These are phyloP conservation scores for Suhomyces emberorum DNA, from an alignment of 805 yeast genomes.

Conservation along the genomic window DNA sequence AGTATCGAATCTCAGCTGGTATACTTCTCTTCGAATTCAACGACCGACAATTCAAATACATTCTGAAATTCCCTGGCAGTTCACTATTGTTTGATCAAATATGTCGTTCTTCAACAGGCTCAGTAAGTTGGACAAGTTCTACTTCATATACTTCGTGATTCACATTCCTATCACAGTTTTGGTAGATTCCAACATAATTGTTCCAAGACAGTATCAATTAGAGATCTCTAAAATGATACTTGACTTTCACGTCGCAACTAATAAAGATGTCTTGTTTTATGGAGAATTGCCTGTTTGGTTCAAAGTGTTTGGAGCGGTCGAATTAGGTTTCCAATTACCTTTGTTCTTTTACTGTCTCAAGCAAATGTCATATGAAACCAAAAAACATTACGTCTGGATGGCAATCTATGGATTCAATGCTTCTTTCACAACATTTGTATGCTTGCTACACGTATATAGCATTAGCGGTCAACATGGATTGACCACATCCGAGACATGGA, in stretches of 20 bases:
- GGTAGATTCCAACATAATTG: slow-evolving; percentile 69
- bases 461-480: slow-evolving; percentile 40
- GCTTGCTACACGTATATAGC: slow-evolving; percentile 50
- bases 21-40: too few relatives aligned
- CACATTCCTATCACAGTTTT: slow-evolving; percentile 76
- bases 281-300: slow-evolving; percentile 69
- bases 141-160: slow-evolving; percentile 49
- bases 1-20: too few relatives aligned
- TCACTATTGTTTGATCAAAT: too few relatives aligned
- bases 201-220: slow-evolving; percentile 51
- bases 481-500: slow-evolving; percentile 30
- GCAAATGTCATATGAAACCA: slow-evolving; percentile 12
- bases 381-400: slow-evolving; percentile 29
- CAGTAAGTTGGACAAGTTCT: slow-evolving; percentile 51
- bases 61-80: too few relatives aligned
- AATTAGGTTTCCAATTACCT: slow-evolving; percentile 76
- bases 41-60: too few relatives aligned
- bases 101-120: too few relatives aligned
- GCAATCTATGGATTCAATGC: slow-evolving; percentile 82
- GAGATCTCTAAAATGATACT: slow-evolving; percentile 48
- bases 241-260: slow-evolving; percentile 56
- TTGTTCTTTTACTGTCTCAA: slow-evolving; percentile 46
- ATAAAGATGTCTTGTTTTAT: slow-evolving; percentile 68
- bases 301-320: slow-evolving; percentile 64
- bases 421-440: slow-evolving; percentile 69